A percentile compares a stretch with the other conserved stretches of the same genome.
Conservation (phyloP, 345 rosid genomes). For the Camelina laxa region DNA sequence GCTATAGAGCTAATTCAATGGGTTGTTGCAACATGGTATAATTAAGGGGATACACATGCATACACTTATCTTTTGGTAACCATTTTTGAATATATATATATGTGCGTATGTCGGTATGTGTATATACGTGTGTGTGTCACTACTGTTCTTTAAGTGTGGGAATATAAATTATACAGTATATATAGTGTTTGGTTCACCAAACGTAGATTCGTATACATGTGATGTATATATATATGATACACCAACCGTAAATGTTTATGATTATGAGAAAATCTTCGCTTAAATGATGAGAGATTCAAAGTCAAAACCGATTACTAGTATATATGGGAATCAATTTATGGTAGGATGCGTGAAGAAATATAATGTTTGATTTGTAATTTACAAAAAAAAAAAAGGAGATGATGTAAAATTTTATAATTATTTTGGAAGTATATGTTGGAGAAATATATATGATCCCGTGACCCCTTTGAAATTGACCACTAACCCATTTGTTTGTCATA, state of each 20-base stretch:
- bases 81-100: conserved; percentile 19
- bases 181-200: conserved; percentile 42
- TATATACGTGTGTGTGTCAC: conserved; percentile 2
- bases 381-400: neutral
- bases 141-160: neutral
- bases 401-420: neutral
- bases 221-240: neutral
- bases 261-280: conserved; percentile 1
- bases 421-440: conserved; percentile 37
- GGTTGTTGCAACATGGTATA: conserved; percentile 18
- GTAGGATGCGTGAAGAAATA: neutral
- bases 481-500: conserved; percentile 23
- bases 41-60: conserved; percentile 6
- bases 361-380: neutral
- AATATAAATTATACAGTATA: conserved; percentile 3
- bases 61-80: conserved; percentile 8
- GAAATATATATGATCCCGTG: conserved; percentile 42
- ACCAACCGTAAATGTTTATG: conserved; percentile 25
- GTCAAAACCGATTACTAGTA: neutral
- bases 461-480: conserved; percentile 36
- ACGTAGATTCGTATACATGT: conserved; percentile 25
- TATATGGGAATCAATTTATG: neutral
- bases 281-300: neutral
- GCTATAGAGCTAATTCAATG: conserved; percentile 29
- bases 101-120: neutral